These are phyloP conservation scores for Podila epigama DNA, from an alignment of 192 early-diverging fungal species.

Conservation along the genomic window DNA sequence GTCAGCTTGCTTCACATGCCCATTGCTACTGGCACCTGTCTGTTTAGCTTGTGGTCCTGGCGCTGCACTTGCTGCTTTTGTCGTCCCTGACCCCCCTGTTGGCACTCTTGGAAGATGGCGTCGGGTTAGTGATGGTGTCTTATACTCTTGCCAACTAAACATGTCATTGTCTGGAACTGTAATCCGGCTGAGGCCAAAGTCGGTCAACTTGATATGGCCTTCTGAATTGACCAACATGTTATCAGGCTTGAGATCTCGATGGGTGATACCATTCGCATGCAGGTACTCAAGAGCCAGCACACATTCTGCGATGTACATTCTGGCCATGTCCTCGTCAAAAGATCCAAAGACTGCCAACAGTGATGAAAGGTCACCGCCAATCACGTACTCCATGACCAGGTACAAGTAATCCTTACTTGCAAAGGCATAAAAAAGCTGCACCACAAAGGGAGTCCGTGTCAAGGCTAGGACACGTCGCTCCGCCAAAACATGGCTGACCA, in stretches of 20 bases:
- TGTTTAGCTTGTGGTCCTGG: background rate
- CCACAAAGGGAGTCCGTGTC: conserved; percentile 84
- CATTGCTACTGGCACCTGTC: background rate
- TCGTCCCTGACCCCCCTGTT: too few species aligned
- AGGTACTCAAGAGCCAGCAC: conserved; percentile 90
- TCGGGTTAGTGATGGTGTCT: conserved; percentile 21
- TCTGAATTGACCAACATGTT: conserved; percentile 88
- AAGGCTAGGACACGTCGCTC: conserved; percentile 87
- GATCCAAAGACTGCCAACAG: conserved; percentile 76
- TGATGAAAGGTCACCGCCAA: conserved; percentile 87
- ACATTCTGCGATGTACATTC: conserved; percentile 93
- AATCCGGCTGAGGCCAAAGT: conserved; percentile 94
- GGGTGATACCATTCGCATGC: conserved; percentile 89
- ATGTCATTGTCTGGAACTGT: conserved; percentile 62
- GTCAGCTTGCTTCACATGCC: background rate
- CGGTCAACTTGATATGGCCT: conserved; percentile 93
- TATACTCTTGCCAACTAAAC: conserved; percentile 41
- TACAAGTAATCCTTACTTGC: conserved; percentile 88
- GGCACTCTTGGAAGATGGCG: conserved; percentile 7
- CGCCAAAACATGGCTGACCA: conserved; percentile 91
- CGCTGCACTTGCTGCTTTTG: too few species aligned
- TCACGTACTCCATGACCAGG: conserved; percentile 91
- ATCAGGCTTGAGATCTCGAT: conserved; percentile 83
- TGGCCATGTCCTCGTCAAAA: conserved; percentile 82
- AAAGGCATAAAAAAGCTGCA: conserved; percentile 93